These are phyloP conservation scores for Venturia oleaginea DNA, from an alignment of 2,329 filamentous ascomycete species.

Conservation along the genomic window DNA sequence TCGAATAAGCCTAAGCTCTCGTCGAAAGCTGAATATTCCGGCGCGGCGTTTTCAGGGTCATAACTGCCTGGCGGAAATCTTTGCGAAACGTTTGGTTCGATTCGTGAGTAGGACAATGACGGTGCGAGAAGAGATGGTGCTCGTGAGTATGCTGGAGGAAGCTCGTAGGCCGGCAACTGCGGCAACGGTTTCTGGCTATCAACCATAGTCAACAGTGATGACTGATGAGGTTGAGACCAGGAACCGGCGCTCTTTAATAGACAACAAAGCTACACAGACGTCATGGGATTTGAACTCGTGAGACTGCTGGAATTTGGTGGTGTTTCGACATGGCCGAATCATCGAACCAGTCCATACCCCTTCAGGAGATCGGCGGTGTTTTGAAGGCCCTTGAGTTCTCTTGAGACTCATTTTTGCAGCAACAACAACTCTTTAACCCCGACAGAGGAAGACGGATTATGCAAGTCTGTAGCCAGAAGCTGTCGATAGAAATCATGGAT, in stretches of 20 bases:
- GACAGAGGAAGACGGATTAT: background rate
- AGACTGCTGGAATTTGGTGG: background rate
- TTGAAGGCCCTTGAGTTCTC: background rate
- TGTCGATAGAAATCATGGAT: background rate
- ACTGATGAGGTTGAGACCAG: background rate
- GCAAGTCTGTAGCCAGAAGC: background rate
- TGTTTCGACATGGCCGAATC: background rate
- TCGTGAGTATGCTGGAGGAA: conserved; percentile 6
- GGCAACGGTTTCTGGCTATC: background rate
- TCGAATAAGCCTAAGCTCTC: background rate
- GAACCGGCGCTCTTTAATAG: background rate
- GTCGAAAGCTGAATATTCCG: conserved; percentile 5
- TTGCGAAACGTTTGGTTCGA: background rate
- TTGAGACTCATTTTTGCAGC: background rate
- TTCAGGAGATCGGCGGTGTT: background rate
- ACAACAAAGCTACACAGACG: background rate
- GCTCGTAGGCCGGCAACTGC: background rate
- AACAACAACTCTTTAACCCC: background rate
- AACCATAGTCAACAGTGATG: background rate
- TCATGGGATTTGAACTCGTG: background rate
- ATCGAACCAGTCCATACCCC: background rate
- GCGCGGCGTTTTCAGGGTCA: background rate
- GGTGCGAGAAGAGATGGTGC: background rate
- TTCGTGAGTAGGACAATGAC: background rate
- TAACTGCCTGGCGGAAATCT: too few species aligned